A percentile compares a stretch with the other conserved stretches of the same genome.
Conservation (phyloP, 495 filamentous ascomycete species). For the Aspergillus egyptiacus region DNA sequence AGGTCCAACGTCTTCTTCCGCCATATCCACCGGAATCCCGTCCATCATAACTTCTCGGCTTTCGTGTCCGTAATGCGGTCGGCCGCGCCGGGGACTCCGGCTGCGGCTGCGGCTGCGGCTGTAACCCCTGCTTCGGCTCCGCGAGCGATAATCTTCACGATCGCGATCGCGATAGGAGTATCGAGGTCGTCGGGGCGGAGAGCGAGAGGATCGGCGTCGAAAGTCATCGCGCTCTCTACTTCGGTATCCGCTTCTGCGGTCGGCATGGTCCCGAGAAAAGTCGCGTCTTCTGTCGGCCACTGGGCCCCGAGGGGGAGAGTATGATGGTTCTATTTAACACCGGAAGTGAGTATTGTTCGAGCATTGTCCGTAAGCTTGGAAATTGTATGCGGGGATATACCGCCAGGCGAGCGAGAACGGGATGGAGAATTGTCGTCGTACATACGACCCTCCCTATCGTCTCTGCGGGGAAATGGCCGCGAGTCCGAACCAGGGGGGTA, state of each 20-base stretch:
- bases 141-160: slow-evolving; percentile 50
- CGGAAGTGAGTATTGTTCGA: slow-evolving; percentile 26
- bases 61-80: slow-evolving; percentile 44
- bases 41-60: slow-evolving; percentile 59
- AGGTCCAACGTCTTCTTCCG: slow-evolving; percentile 57
- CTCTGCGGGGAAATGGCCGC: slow-evolving; percentile 27
- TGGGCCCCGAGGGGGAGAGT: slow-evolving; percentile 37
- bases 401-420: slow-evolving; percentile 41
- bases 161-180: slow-evolving; percentile 50
- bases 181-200: slow-evolving; percentile 34
- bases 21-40: slow-evolving; percentile 52
- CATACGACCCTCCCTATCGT: slow-evolving; percentile 42
- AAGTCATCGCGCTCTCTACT: slow-evolving; percentile 39
- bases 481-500: slow-evolving; percentile 22
- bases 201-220: slow-evolving; percentile 31
- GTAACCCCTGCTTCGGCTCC: slow-evolving; percentile 38
- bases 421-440: slow-evolving; percentile 43
- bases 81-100: slow-evolving; percentile 36
- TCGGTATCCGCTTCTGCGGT: slow-evolving; percentile 29
- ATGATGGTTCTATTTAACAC: slow-evolving; percentile 32
- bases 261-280: slow-evolving; percentile 28
- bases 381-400: slow-evolving; percentile 38
- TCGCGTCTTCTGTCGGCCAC: slow-evolving; percentile 33
- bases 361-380: slow-evolving; percentile 7
- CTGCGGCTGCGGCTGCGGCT: slow-evolving; percentile 35